Conservation (phyloP, 2,329 filamentous ascomycete genomes). For the Aureobasidium subglaciale region DNA sequence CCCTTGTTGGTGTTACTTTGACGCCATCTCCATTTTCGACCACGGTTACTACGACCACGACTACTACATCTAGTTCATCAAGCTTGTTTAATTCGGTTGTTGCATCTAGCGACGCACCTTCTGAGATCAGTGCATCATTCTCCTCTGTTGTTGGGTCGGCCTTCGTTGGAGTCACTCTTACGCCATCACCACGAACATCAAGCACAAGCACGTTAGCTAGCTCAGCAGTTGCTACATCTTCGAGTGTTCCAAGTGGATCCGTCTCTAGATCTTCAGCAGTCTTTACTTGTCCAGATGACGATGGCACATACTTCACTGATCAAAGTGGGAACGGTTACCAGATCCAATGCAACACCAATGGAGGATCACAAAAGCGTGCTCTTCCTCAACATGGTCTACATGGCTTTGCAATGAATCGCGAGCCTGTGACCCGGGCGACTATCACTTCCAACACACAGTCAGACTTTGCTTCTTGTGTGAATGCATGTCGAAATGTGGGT, state of each 20-base stretch:
- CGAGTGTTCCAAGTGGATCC: neutral
- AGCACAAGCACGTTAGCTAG: neutral
- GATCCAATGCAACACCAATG: neutral
- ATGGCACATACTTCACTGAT: neutral
- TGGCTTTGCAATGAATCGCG: neutral
- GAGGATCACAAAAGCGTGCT: neutral
- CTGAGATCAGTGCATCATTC: neutral
- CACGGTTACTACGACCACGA: neutral
- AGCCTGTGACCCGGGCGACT: neutral
- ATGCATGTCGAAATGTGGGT: neutral
- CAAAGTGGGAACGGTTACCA: neutral
- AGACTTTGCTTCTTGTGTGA: constrained; percentile 4
- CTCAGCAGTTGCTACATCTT: neutral
- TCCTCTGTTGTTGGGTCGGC: neutral
- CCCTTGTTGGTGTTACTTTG: neutral
- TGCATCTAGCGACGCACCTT: neutral
- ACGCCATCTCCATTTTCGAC: neutral
- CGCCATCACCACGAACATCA: neutral
- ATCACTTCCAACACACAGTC: neutral
- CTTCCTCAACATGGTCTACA: neutral
- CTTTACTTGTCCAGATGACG: neutral
- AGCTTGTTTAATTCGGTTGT: too few species aligned
- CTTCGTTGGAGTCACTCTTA: neutral
- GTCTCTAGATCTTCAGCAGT: neutral
- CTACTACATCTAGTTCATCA: neutral